phyloP scores from a whole-genome alignment of 1,284 basidiomycete species.

The Boletus putidus region DNA sequence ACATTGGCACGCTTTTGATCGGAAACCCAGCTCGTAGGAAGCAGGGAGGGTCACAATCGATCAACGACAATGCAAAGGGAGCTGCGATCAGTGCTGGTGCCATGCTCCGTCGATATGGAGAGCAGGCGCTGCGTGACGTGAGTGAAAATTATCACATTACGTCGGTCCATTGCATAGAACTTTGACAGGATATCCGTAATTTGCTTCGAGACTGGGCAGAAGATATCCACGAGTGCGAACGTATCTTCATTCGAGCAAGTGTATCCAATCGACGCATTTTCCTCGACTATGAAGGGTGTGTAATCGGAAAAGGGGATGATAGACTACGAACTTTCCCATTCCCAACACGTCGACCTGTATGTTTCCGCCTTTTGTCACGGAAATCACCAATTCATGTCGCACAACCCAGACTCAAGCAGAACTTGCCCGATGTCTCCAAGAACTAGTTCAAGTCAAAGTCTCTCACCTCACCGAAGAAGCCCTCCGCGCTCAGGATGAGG shows the following conservation, averaged over 20 bases:
- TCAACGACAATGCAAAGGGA: constrained; percentile 92
- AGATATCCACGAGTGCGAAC: constrained; percentile 77
- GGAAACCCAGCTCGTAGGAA: constrained; percentile 78
- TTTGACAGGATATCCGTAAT: constrained; percentile 75
- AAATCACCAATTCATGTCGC: constrained; percentile 11
- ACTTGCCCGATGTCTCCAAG: constrained; percentile 82
- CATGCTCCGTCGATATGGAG: constrained; percentile 91
- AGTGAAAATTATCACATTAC: constrained; percentile 29
- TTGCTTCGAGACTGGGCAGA: constrained; percentile 83
- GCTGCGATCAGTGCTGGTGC: constrained; percentile 96
- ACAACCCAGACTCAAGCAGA: constrained; percentile 81
- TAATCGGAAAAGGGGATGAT: constrained; percentile 62
- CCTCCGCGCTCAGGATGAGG: constrained; percentile 83
- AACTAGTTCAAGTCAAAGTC: constrained; percentile 83
- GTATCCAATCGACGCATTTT: constrained; percentile 85
- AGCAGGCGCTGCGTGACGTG: constrained; percentile 88
- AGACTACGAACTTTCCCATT: constrained; percentile 89
- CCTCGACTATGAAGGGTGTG: constrained; percentile 77
- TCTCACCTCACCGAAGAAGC: constrained; percentile 86
- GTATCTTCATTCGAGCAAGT: constrained; percentile 88
- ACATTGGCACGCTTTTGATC: constrained; percentile 1
- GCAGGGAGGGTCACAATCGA: constrained; percentile 93
- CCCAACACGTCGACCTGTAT: constrained; percentile 86
- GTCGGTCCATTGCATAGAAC: background rate
- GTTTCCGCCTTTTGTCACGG: constrained; percentile 33